phyloP scores from a whole-genome alignment of 495 filamentous ascomycete species.

The Podospora fimiseda region DNA sequence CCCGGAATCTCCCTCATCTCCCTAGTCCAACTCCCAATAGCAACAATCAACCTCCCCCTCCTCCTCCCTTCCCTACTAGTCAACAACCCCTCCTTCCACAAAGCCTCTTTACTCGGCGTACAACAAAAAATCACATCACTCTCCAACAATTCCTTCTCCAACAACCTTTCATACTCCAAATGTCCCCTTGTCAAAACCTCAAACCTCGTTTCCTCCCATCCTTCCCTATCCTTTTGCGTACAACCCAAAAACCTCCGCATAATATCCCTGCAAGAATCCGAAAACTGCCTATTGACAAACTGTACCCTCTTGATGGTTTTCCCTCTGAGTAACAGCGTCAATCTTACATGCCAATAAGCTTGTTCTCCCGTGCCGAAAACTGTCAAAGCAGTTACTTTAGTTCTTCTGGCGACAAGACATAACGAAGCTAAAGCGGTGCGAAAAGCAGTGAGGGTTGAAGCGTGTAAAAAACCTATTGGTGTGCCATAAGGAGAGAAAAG shows the following conservation, averaged over 20 bases:
- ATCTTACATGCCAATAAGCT: constrained; percentile 88
- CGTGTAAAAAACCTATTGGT: constrained; percentile 75
- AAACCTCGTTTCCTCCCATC: constrained; percentile 56
- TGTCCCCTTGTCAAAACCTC: constrained; percentile 64
- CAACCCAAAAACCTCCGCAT: constrained; percentile 51
- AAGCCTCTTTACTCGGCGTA: constrained; percentile 40
- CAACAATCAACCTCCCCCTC: constrained; percentile 71
- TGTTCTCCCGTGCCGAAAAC: constrained; percentile 90
- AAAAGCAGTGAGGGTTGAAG: constrained; percentile 83
- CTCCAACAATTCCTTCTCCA: constrained; percentile 59
- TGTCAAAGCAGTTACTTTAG: constrained; percentile 60
- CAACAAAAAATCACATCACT: constrained; percentile 76
- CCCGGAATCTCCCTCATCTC: constrained; percentile 82
- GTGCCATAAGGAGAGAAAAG: constrained; percentile 58
- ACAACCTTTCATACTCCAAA: constrained; percentile 59
- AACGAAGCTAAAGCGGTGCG: constrained; percentile 80
- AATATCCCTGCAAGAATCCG: constrained; percentile 48
- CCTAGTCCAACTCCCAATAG: constrained; percentile 76
- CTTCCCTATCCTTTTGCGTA: constrained; percentile 42
- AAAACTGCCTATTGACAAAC: constrained; percentile 65
- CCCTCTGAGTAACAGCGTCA: constrained; percentile 69
- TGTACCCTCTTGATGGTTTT: constrained; percentile 66
- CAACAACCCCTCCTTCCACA: constrained; percentile 50
- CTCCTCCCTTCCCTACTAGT: constrained; percentile 62
- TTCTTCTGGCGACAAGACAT: constrained; percentile 65